Percentiles rank a stretch among this genome's conserved stretches.
phyloP scores from a whole-genome alignment of 1,284 basidiomycete genomes.

The Macrocystidia cucumis region DNA sequence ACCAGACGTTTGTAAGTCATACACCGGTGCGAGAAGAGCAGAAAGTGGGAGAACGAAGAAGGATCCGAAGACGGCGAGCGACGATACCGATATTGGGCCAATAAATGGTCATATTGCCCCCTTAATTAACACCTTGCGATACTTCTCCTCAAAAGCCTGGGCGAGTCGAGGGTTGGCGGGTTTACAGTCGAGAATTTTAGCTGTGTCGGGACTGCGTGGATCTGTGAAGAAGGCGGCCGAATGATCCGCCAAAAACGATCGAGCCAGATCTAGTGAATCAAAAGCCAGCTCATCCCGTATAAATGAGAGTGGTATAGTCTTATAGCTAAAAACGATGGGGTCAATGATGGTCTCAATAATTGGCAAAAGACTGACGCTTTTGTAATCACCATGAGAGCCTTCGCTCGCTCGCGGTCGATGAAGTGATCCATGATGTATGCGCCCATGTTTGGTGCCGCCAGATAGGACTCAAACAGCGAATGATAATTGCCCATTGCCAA shows the following conservation, averaged over 20 bases:
- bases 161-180: conserved; percentile 41
- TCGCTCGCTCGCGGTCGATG: conserved; percentile 85
- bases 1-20: no score
- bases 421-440: conserved; percentile 99
- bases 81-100: conserved; percentile 7
- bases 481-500: conserved; percentile 93
- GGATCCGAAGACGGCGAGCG: conserved; percentile 12
- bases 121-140: conserved; percentile 69
- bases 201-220: conserved; percentile 45
- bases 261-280: conserved; percentile 56
- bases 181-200: conserved; percentile 67
- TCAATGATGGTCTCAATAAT: background rate
- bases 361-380: conserved; percentile 64
- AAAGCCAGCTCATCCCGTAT: conserved; percentile 82
- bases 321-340: conserved; percentile 50
- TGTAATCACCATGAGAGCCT: conserved; percentile 84
- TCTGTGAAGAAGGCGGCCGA: conserved; percentile 66
- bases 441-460: conserved; percentile 91
- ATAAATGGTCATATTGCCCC: conserved; percentile 44
- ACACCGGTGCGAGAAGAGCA: conserved; percentile 6
- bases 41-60: conserved; percentile 11
- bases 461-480: conserved; percentile 82
- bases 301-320: conserved; percentile 70
- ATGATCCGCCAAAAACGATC: conserved; percentile 69
- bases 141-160: conserved; percentile 64